Base-by-base conservation (phyloP, 371 early-diverging fungal species). In the Synchytrium microbalum region DNA sequence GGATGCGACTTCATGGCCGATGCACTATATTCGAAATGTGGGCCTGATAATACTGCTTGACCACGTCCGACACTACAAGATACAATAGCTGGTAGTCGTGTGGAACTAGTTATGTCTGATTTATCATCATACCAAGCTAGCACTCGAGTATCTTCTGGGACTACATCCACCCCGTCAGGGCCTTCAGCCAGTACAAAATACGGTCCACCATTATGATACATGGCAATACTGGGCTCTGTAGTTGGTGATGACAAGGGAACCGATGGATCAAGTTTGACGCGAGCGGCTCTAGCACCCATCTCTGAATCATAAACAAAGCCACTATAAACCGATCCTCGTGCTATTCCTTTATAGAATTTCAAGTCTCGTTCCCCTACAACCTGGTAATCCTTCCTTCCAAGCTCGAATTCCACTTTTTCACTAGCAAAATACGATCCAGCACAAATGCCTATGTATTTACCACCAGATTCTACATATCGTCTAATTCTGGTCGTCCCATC, bases 381-480 rank as follows among this genome's bases (percentile, higher is more conserved):
- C 64, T 86, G 80, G 69, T 89, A 69, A 1, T 65, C 60, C 19
- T 79, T 66, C 13, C 85, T 84, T 1, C 77, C 76, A 1, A 65
- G 32, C 74, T 95, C 93, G 76, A 96, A 96, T 64, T 85, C 87
- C 32, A 91, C 83, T 14, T 71, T 63, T 0, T 65, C 68, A 23
- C 83, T 78, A 1, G 81, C 94, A 74, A 90, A 94, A 69, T 95
- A 93, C 0, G 87, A 95, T 14, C 96, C 98, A 0, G 93, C 95
- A 68, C 97, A 95, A 16, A 98, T 78, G 0, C 98, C 98, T 32
- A 93, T 73, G 69, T 92, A 95, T 14, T 81, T 77, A 1, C 98
- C 98, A 8, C 96, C 96, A 19, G 69, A 61, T 19, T 38, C 38
- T 1, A 96, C 92, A 77, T 84, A 98, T 14, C 73, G 61, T 16